Evolutionary conservation across 768 basidiomycete species (phyloP), one percentile per base, ranked within the genome.

Genomic region (Leccinum disarticulatum): DNA sequence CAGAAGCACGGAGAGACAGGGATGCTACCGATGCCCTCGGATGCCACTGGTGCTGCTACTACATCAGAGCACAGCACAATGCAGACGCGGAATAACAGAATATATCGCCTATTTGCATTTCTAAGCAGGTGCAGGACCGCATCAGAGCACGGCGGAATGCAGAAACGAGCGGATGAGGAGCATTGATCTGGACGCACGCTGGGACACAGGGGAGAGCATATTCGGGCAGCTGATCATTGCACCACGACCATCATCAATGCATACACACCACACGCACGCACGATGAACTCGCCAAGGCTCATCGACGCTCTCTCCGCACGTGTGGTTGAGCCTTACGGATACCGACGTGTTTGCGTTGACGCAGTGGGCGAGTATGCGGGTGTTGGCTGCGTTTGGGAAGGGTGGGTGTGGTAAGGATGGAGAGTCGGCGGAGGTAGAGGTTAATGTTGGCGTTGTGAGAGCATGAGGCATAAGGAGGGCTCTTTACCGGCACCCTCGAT

Each of bases 281-380:
- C 31, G 11, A 57, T 43, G 56, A 65, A 68, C 8, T 70, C 77
- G 13, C 75, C 79, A 22, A 66, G 71, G n/a, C 77, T 93, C 59
- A 81, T 96, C 14, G 85, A 91, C 93, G 31, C 77, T 95, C 27
- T 88, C 93, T 69, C 74, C 92, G 48, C 92, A 93, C 68, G 89
- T 96, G 14, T 74, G 78, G 38, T 72, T 78, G 38, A 86, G 87
- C 58, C 68, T 92, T 46, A 79, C 78, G 7, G 93, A 95, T 71
- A 80, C 79, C 27, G 90, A 90, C 50, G 83, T 92, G 51, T 67
- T 95, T 52, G 78, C 76, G 66, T 74, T 95, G 52, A 94, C 91
- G 22, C 77, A 77, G 52, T 93, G 89, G 88, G 87, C 87, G 25
- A 87, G 87, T 80, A 87, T 89, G 69, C 82, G 81, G 49, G 84